These are phyloP conservation scores for Lentinula edodes DNA, from an alignment of 768 basidiomycete genomes.

Conservation along the genomic window DNA sequence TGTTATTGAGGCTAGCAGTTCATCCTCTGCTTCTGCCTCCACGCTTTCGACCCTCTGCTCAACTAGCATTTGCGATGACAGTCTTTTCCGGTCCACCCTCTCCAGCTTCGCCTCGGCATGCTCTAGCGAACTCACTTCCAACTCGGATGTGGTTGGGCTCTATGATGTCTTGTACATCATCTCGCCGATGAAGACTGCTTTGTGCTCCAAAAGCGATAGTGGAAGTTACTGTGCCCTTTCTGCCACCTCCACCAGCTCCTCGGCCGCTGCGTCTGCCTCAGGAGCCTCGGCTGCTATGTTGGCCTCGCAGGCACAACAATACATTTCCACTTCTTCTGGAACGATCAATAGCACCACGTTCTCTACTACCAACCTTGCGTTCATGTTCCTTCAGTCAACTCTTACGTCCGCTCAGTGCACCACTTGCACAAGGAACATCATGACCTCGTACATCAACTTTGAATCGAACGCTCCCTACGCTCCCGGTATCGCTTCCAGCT, in stretches of 20 bases:
- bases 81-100: conserved; percentile 55
- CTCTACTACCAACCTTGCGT: conserved; percentile 59
- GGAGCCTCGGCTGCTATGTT: neutral
- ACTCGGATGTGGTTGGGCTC: conserved; percentile 44
- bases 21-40: conserved; percentile 33
- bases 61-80: conserved; percentile 49
- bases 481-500: conserved; percentile 61
- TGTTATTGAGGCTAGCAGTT: conserved; percentile 51
- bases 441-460: conserved; percentile 73
- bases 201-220: conserved; percentile 72
- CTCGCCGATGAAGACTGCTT: conserved; percentile 54
- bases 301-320: conserved; percentile 13
- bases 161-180: conserved; percentile 84
- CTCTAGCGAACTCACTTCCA: conserved; percentile 60
- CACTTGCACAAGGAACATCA: conserved; percentile 71
- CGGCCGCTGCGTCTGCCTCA: conserved; percentile 12
- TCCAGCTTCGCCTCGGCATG: conserved; percentile 69
- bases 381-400: conserved; percentile 65
- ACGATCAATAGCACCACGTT: conserved; percentile 46
- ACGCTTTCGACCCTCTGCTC: conserved; percentile 52
- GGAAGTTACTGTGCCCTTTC: conserved; percentile 66
- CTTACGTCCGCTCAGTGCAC: conserved; percentile 62
- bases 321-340: conserved; percentile 17
- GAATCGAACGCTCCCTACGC: conserved; percentile 71
- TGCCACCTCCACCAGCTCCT: conserved; percentile 27